These are phyloP conservation scores for Populus euphratica DNA, from an alignment of 345 rosid genomes.

Conservation along the genomic window DNA sequence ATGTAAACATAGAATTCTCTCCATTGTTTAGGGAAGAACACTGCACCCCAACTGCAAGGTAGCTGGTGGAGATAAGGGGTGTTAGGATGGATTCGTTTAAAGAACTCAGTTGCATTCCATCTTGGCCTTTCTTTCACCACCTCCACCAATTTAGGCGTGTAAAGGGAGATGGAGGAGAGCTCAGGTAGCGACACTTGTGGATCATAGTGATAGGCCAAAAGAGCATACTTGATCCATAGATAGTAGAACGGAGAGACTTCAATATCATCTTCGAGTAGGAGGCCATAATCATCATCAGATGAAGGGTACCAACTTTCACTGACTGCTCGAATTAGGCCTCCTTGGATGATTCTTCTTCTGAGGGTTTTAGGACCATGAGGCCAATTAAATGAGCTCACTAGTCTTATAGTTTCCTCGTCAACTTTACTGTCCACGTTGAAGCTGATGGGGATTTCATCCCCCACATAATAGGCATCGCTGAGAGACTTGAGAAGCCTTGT, in stretches of 20 bases:
- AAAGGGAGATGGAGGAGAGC: conserved; percentile 82
- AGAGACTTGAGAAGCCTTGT: conserved; percentile 75
- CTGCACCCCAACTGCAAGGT: conserved; percentile 98
- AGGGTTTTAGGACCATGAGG: conserved; percentile 86
- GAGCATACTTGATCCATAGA: conserved; percentile 90
- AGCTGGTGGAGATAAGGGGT: conserved; percentile 94
- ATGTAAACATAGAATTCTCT: conserved; percentile 96
- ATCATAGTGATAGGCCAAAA: conserved; percentile 90
- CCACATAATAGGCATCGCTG: conserved; percentile 66
- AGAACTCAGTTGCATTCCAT: conserved; percentile 87
- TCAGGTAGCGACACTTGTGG: conserved; percentile 79
- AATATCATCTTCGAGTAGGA: conserved; percentile 88
- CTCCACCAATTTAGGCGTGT: conserved; percentile 85
- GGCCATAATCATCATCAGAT: conserved; percentile 81
- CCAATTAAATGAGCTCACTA: conserved; percentile 74
- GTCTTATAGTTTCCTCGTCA: conserved; percentile 75
- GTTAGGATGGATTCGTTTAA: conserved; percentile 78
- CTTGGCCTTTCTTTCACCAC: conserved; percentile 93
- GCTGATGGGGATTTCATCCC: conserved; percentile 80
- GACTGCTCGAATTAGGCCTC: conserved; percentile 96
- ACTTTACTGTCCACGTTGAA: conserved; percentile 97
- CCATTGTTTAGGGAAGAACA: conserved; percentile 99
- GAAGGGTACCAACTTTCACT: conserved; percentile 99
- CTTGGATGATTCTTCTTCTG: conserved; percentile 94
- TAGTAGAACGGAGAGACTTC: conserved; percentile 96